phyloP scores from a whole-genome alignment of 2,329 filamentous ascomycete species.

The Rhinocladiella similis region DNA sequence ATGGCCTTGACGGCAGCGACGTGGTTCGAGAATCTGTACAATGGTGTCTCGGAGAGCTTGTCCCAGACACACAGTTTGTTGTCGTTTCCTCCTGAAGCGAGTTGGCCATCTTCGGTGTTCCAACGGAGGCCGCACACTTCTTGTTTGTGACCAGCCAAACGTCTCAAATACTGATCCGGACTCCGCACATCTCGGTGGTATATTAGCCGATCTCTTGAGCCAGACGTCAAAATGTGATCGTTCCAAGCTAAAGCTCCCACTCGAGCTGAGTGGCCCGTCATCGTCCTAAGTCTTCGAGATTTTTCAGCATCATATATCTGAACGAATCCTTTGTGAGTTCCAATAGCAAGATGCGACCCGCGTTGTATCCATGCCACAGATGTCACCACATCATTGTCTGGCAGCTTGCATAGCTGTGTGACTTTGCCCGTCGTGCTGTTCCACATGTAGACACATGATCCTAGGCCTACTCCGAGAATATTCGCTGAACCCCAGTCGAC shows the following conservation, averaged over 20 bases:
- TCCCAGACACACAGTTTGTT: slow-evolving; percentile 99
- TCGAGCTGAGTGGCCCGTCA: slow-evolving; percentile 92
- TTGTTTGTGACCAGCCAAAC: slow-evolving; percentile 92
- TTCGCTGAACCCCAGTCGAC: slow-evolving; percentile 98
- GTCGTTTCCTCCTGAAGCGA: slow-evolving; percentile 95
- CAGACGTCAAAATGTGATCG: slow-evolving; percentile 93
- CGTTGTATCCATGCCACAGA: slow-evolving; percentile 98
- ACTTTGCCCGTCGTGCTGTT: slow-evolving; percentile 89
- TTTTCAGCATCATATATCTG: slow-evolving; percentile 97
- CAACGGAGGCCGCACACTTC: slow-evolving; percentile 96
- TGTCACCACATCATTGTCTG: slow-evolving; percentile 83
- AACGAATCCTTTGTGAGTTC: slow-evolving; percentile 89
- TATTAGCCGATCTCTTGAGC: slow-evolving; percentile 88
- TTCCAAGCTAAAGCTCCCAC: slow-evolving; percentile 98
- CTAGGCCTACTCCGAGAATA: slow-evolving; percentile 87
- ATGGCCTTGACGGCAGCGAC: slow-evolving; percentile 97
- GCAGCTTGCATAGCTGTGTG: slow-evolving; percentile 88
- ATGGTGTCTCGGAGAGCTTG: slow-evolving; percentile 84
- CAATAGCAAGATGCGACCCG: slow-evolving; percentile 92
- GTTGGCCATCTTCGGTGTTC: slow-evolving; percentile 93
- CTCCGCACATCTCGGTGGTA: slow-evolving; percentile 94
- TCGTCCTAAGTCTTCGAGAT: slow-evolving; percentile 80
- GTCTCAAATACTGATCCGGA: slow-evolving; percentile 84
- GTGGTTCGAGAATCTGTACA: slow-evolving; percentile 93
- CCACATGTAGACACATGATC: slow-evolving; percentile 97